Evolutionary conservation across 768 basidiomycete species (phyloP), one percentile per base, ranked within the genome.

Genomic region (Sistotremastrum niveocremeum): DNA sequence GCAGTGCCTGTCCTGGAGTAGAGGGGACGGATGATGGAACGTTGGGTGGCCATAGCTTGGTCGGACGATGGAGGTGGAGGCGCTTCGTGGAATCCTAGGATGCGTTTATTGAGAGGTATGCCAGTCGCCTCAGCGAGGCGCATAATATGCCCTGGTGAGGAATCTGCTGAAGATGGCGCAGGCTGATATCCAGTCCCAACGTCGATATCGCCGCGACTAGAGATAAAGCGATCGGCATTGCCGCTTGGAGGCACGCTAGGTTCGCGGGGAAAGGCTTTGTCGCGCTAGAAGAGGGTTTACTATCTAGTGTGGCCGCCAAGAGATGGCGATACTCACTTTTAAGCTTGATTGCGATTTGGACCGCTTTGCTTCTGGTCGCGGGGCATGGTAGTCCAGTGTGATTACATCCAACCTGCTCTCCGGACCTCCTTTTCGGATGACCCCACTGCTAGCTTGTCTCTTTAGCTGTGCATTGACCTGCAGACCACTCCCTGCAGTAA

Each of bases 31-130:
- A 77, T 88, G 46, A 74, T 79, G 57, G 82, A 81, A 42, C 84
- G 81, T 54, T 84, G 89, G 53, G 80, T 73, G 11, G 77, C 71
- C 29, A 91, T 75, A 4, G 79, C 77, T 1, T 73, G 74, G 53
- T 89, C 84, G 2, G 84, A 81, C 2, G 81, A 81, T 0, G 89
- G 77, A 0, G 78, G 59, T 2, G 89, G 84, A 0, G 91, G 90
- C 10, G 77, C 77, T 58, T 91, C 88, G 59, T 88, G 83, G 62
- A 90, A 95, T 4, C 84, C 81, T 5, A 95, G 73, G 43, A 95
- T 82, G 34, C 90, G 82, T 28, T 81, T 77, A 55, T 82, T 84
- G 44, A 84, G 61, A 7, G 81, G 78, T 9, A 89, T 72, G 20
- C 84, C 85, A 0, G 84, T 74, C 1, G 86, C 85, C 1, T 73